Base-by-base conservation (phyloP, 257 asterid genomes). In the Ilex asprella region DNA sequence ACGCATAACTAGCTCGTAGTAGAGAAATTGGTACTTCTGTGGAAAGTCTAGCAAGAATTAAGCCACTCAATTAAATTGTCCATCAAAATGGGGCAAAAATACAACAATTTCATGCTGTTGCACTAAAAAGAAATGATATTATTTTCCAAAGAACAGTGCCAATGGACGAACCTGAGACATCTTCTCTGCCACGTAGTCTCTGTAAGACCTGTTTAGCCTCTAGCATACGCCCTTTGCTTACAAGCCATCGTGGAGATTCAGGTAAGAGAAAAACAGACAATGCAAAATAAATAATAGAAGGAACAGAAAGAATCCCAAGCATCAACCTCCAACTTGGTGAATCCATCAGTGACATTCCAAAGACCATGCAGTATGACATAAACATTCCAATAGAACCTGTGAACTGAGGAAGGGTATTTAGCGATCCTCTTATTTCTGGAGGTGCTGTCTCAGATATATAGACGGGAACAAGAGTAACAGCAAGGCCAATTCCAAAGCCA, bases 191-290 rank as follows among this genome's bases (percentile, higher is more conserved):
- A 56, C 95, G 97, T n/a, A 93, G 47, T 62, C 71, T 73, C 63
- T 86, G 97, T 62, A 93, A 67, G 54, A 87, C 97, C 39, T 31
- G 61, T 78, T 82, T 93, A 11, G 94, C 96, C 78, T 89, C 97
- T 67, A 76, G 79, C 91, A 85, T 82, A 81, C 62, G 76, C 7
- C 99, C 99, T 75, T 89, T 87, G 47, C 97, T 81, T 8, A 93
- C 99, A 2, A 93, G 88, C 99, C 99, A 92, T 70, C 99, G 84
- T 5, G 99, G 99, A 52, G 99, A 92, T 74, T 92, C 99, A 31
- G 99, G 97, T 67, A 93, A 73, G 90, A 65, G 85, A 57, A 85
- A 74, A 14, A 81, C 58, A 0, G 97, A 78, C 66, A 89, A 64
- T 6, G 63, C 71, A 56, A 93, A 87, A 58, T 89, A 93, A 53